Percentiles rank a stretch among this genome's conserved stretches.
Evolutionary conservation across 495 filamentous ascomycete species (phyloP).

Genomic region (Penicillium waksmanii): DNA sequence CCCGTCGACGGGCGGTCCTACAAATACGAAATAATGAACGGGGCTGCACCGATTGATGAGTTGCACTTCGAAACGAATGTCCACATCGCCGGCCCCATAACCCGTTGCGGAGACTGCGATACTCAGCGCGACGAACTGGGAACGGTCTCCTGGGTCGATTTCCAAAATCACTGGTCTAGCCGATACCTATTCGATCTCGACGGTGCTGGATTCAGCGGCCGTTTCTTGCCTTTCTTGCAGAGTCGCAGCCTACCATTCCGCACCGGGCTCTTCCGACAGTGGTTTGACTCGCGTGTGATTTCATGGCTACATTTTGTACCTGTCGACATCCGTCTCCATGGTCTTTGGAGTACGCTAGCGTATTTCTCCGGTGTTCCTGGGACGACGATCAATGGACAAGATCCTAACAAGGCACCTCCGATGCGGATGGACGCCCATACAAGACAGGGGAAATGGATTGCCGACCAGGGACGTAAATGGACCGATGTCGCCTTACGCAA

Average conservation of each 20-base stretch:
- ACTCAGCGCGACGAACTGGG: constrained; percentile 56
- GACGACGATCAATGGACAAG: background rate
- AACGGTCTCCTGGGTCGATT: constrained; percentile 43
- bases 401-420: constrained; percentile 4
- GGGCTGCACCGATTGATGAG: constrained; percentile 30
- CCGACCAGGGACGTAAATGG: constrained; percentile 68
- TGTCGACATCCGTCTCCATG: constrained; percentile 68
- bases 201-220: constrained; percentile 66
- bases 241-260: constrained; percentile 67
- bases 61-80: constrained; percentile 43
- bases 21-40: constrained; percentile 43
- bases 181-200: constrained; percentile 71
- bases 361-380: constrained; percentile 59
- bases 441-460: constrained; percentile 63
- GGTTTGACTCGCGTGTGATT: constrained; percentile 71
- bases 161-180: constrained; percentile 66
- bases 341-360: constrained; percentile 63
- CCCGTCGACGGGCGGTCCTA: constrained; percentile 36
- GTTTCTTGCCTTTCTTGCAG: constrained; percentile 65
- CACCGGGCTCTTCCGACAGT: constrained; percentile 68
- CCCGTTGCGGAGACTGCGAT: constrained; percentile 61
- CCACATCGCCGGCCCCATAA: constrained; percentile 53
- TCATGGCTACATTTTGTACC: constrained; percentile 83
- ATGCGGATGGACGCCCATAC: constrained; percentile 41
- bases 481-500: constrained; percentile 65